Percentiles rank a stretch among this genome's conserved stretches.
Evolutionary conservation across 257 asterid species (phyloP).

Genomic region (Solanum okadae): DNA sequence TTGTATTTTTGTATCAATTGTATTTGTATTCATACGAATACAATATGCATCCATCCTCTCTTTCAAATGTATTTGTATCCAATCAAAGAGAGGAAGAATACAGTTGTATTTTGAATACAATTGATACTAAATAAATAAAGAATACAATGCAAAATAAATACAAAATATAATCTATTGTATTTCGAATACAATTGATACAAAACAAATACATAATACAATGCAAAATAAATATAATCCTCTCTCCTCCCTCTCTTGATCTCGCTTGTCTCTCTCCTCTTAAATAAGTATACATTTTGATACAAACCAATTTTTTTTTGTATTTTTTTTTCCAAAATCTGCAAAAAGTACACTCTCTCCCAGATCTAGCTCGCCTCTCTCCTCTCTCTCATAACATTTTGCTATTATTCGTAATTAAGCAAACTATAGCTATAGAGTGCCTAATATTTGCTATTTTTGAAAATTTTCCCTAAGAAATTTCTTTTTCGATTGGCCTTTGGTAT

Average conservation of each 20-base stretch:
- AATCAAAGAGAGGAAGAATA: neutral
- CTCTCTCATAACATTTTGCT: neutral
- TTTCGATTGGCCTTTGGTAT: neutral
- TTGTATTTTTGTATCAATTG: too few species aligned
- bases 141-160: neutral
- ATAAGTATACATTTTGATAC: neutral
- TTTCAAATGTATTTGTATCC: neutral
- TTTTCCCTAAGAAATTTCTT: neutral
- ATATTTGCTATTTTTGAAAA: neutral
- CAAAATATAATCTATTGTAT: neutral
- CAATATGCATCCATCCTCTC: neutral
- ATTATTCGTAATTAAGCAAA: neutral
- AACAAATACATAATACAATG: neutral
- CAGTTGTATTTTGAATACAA: neutral
- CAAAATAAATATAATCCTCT: neutral
- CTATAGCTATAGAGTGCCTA: neutral
- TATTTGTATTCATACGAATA: neutral
- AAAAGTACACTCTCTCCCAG: too few species aligned
- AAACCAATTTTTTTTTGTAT: too few species aligned
- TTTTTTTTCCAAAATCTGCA: neutral
- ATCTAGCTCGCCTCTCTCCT: neutral
- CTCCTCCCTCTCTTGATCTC: neutral
- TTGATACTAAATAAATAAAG: neutral
- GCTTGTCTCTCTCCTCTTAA: neutral
- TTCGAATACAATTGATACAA: neutral